A percentile compares a stretch with the other conserved stretches of the same genome.
phyloP scores from a whole-genome alignment of 495 filamentous ascomycete genomes.

The Penicillium steckii region DNA sequence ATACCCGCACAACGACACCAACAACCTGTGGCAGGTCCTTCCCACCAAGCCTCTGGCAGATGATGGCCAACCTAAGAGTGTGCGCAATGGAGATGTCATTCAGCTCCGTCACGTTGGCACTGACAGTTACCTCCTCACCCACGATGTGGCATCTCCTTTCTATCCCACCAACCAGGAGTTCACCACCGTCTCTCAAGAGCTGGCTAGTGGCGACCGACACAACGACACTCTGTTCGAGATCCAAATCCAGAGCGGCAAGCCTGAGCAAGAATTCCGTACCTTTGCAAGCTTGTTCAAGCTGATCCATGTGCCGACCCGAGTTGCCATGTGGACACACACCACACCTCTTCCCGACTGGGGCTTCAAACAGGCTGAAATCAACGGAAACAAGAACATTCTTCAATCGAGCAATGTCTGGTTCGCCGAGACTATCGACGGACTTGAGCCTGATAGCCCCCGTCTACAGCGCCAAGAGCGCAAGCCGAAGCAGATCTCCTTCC shows the following conservation, averaged over 20 bases:
- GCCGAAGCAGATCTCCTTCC: slow-evolving; percentile 80
- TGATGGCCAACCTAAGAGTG: slow-evolving; percentile 53
- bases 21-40: slow-evolving; percentile 96
- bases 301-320: slow-evolving; percentile 86
- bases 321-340: slow-evolving; percentile 98
- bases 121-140: slow-evolving; percentile 83
- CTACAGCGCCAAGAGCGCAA: slow-evolving; percentile 68
- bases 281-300: slow-evolving; percentile 92
- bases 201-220: slow-evolving; percentile 72
- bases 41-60: slow-evolving; percentile 57
- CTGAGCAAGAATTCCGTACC: slow-evolving; percentile 80
- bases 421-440: slow-evolving; percentile 82
- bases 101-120: slow-evolving; percentile 87
- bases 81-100: slow-evolving; percentile 84
- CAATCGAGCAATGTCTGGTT: slow-evolving; percentile 94
- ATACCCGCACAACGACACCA: slow-evolving; percentile 97
- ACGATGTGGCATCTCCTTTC: slow-evolving; percentile 97
- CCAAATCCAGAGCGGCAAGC: slow-evolving; percentile 82
- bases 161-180: slow-evolving; percentile 99
- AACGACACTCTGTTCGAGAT: slow-evolving; percentile 95
- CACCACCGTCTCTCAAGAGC: slow-evolving; percentile 72
- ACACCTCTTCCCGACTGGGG: slow-evolving; percentile 94
- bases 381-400: slow-evolving; percentile 94
- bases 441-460: slow-evolving; percentile 66
- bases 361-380: slow-evolving; percentile 96